Evolutionary conservation across 768 basidiomycete species (phyloP).

Genomic region (Rubroboletus satanas): DNA sequence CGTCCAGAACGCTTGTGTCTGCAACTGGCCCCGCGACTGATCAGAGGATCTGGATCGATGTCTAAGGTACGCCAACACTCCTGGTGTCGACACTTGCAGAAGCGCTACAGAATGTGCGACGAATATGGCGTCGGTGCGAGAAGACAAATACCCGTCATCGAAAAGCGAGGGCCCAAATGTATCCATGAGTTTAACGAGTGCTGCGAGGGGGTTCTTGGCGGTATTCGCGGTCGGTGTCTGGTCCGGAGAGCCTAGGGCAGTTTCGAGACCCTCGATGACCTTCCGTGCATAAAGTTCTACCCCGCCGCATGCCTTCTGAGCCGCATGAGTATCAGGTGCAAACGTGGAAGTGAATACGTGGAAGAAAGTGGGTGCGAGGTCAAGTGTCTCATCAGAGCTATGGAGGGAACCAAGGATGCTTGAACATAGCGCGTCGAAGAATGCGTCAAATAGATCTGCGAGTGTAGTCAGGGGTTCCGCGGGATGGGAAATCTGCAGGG

Average conservation of each 20-base stretch:
- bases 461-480: constrained; percentile 4
- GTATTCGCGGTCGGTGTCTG: background rate
- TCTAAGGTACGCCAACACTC: constrained; percentile 52
- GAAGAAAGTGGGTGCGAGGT: constrained; percentile 44
- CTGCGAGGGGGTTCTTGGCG: constrained; percentile 23
- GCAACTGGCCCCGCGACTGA: constrained; percentile 3
- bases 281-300: constrained; percentile 15
- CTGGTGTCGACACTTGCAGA: constrained; percentile 37
- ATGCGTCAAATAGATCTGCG: constrained; percentile 45
- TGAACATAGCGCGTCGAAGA: constrained; percentile 44
- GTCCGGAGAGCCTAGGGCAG: constrained; percentile 4
- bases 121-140: constrained; percentile 44
- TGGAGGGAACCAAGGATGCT: constrained; percentile 4
- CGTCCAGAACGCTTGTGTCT: constrained; percentile 21
- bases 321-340: constrained; percentile 9
- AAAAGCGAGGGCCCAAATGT: constrained; percentile 53
- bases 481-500: constrained; percentile 23
- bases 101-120: constrained; percentile 37
- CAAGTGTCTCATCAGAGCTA: background rate
- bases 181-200: constrained; percentile 41
- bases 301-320: constrained; percentile 8
- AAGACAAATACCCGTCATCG: constrained; percentile 37
- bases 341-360: constrained; percentile 43
- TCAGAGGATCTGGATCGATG: constrained; percentile 14
- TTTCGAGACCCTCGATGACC: constrained; percentile 27